Conservation (phyloP, 2,329 filamentous ascomycete species). For the Fusarium sp. region DNA sequence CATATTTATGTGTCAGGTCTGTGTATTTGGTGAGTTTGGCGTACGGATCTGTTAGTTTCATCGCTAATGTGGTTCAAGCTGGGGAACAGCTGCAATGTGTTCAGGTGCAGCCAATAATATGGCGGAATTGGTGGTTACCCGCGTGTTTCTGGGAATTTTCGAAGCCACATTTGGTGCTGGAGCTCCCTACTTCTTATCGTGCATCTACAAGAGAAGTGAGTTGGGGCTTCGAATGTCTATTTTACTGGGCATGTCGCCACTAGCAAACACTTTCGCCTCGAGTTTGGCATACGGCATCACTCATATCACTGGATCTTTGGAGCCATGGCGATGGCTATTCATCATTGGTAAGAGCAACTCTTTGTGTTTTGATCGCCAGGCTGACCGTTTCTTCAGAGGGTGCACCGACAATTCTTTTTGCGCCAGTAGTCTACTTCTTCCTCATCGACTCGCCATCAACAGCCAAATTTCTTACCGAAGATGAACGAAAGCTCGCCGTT, state of each 20-base stretch:
- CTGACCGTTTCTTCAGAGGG: neutral
- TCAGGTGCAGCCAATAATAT: conserved; percentile 25
- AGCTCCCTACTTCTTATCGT: conserved; percentile 30
- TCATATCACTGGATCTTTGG: conserved; percentile 15
- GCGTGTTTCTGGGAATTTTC: conserved; percentile 21
- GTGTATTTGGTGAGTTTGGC: conserved; percentile 16
- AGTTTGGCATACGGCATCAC: conserved; percentile 31
- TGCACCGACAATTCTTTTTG: conserved; percentile 13
- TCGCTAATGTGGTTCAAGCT: neutral
- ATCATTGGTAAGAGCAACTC: neutral
- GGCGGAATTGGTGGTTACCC: conserved; percentile 8
- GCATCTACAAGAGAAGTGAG: conserved; percentile 25
- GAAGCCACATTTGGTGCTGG: conserved; percentile 38
- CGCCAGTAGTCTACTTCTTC: conserved; percentile 24
- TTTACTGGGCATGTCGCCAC: conserved; percentile 23
- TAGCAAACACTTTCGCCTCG: conserved; percentile 30
- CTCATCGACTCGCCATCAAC: conserved; percentile 29
- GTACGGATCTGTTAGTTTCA: too few relatives aligned
- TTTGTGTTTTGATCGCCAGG: rapidly evolving
- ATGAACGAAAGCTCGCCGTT: conserved; percentile 2
- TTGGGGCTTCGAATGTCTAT: conserved; percentile 23
- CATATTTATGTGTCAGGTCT: conserved; percentile 26
- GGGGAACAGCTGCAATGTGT: conserved; percentile 35
- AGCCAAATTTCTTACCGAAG: conserved; percentile 11
- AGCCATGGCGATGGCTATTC: conserved; percentile 21